Base-by-base conservation (phyloP, 495 filamentous ascomycete species). In the Aspergillus hancockii region DNA sequence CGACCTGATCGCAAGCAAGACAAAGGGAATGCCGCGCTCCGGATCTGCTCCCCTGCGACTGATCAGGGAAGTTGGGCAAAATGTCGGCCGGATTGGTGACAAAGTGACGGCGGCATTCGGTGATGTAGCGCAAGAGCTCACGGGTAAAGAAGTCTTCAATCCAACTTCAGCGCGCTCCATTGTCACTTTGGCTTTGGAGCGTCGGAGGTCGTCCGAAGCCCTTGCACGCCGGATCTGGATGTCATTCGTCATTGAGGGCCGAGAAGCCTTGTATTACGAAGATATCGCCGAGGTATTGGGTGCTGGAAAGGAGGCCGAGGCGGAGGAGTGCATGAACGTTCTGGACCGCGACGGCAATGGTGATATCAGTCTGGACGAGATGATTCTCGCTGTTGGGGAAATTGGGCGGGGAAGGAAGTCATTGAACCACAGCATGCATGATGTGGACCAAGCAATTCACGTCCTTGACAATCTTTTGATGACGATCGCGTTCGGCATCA, bases 151-250 rank as follows among this genome's bases (percentile, higher is more conserved):
- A 62, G 85, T 96, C 25, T 95, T 98, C 75, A 93, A 97, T 73
- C 88, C 92, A 8, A 90, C 87, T 54, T 87, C 90, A 0, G 88
- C 93, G 3, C 92, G 96, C 69, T 92, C 91, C 2, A 84, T 96
- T 49, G 91, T 97, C 4, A 79, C 95, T 10, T 84, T 95, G 63
- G 94, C 93, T 3, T 79, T 98, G 54, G 93, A 96, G 68, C 92
- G 89, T 64, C 85, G 85, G 41, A 78, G 81, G 40, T 89, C 89
- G 22, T 89, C 92, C 4, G 93, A 97, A 74, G 94, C 93, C 25
- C 75, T 98, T 59, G 94, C 92, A 7, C 88, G 85, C 61, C 87
- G 94, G 69, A 85, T 98, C 58, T 98, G 94, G 94, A 96, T 97
- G 91, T 96, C 92, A 2, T 97, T 97, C 68, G 94, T 97, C 12